Evolutionary conservation across 179 eudicot genomes (phyloP).

Genomic region (Pouteria campechiana): DNA sequence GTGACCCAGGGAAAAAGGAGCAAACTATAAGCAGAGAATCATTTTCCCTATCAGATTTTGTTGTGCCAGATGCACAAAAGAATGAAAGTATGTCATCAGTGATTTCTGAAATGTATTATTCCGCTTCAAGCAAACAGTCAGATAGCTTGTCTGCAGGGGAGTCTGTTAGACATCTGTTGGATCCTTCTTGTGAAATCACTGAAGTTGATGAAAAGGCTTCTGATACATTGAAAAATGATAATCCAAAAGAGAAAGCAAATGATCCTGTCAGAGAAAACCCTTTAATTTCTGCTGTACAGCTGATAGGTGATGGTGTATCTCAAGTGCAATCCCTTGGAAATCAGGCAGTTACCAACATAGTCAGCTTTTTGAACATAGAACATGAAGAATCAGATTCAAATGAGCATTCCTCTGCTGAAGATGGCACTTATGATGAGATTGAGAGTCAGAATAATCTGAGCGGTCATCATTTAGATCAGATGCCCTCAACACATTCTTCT

Average conservation of each 20-base stretch:
- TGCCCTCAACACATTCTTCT: constrained; percentile 73
- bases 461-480: constrained; percentile 28
- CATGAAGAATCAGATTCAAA: constrained; percentile 52
- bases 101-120: constrained; percentile 36
- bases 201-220: constrained; percentile 53
- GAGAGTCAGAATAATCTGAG: constrained; percentile 31
- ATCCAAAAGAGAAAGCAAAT: constrained; percentile 26
- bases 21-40: constrained; percentile 21
- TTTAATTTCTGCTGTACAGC: constrained; percentile 72
- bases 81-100: too few species aligned
- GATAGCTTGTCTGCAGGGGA: constrained; percentile 44
- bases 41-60: constrained; percentile 22
- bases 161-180: constrained; percentile 24
- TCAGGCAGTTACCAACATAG: constrained; percentile 86
- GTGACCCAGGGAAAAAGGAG: constrained; percentile 20
- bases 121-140: constrained; percentile 30
- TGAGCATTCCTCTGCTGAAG: constrained; percentile 38
- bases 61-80: too few species aligned
- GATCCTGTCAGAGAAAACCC: constrained; percentile 54
- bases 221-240: constrained; percentile 9
- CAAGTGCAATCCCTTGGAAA: constrained; percentile 93
- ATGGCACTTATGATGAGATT: constrained; percentile 26
- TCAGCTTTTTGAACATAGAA: constrained; percentile 66
- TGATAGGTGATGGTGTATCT: constrained; percentile 90
- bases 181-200: constrained; percentile 49